phyloP scores from a whole-genome alignment of 441 rosid species.

The Adansonia madagascariensis region DNA sequence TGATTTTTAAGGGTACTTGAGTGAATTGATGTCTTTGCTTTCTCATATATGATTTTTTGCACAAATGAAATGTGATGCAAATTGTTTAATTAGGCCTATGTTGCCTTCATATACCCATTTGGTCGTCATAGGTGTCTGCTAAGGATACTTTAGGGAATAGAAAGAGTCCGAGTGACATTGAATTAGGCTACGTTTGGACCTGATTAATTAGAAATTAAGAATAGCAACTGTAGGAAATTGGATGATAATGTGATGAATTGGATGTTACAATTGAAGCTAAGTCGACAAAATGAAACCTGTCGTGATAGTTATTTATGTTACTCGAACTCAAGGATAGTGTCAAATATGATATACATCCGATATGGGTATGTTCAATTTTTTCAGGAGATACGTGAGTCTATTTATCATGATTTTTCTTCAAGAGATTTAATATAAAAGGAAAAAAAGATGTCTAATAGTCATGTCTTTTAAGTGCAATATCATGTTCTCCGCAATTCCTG shows the following conservation, averaged over 20 bases:
- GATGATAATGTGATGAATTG: background rate
- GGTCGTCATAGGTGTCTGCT: too few relatives aligned
- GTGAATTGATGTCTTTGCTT: background rate
- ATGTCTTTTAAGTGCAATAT: background rate
- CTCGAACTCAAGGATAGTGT: too few relatives aligned
- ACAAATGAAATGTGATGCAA: background rate
- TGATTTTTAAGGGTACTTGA: constrained; percentile 57
- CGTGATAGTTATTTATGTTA: too few relatives aligned
- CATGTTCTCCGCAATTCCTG: background rate
- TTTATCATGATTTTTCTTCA: background rate
- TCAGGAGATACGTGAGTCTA: background rate
- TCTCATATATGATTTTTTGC: background rate
- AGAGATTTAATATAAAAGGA: background rate
- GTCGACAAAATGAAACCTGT: background rate
- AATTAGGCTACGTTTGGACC: background rate
- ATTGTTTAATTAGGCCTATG: background rate
- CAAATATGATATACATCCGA: too few relatives aligned
- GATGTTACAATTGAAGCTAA: background rate
- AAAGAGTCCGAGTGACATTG: too few relatives aligned
- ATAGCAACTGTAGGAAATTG: background rate
- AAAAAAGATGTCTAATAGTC: background rate
- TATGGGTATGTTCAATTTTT: too few relatives aligned
- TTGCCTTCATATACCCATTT: too few relatives aligned
- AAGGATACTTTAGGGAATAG: too few relatives aligned
- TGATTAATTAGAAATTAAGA: background rate